A percentile compares a stretch with the other conserved stretches of the same genome.
Conservation (phyloP, 768 basidiomycete genomes). For the Mycena rebaudengoi region DNA sequence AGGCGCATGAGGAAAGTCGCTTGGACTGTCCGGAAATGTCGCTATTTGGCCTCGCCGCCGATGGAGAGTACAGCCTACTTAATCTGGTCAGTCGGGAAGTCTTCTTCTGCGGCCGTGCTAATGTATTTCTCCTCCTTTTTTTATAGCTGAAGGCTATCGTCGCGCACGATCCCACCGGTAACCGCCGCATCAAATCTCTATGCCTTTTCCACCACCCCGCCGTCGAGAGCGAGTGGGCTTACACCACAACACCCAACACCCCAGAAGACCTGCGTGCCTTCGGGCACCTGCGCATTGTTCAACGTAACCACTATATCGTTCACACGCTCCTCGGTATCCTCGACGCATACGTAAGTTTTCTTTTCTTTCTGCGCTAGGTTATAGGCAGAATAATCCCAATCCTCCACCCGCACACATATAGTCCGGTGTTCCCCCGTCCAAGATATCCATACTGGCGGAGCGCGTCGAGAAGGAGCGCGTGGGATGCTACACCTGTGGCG, state of each 20-base stretch:
- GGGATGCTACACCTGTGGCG: not conserved
- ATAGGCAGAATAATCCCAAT: not conserved
- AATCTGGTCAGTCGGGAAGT: not conserved
- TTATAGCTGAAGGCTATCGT: slow-evolving; percentile 5
- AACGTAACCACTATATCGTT: slow-evolving; percentile 7
- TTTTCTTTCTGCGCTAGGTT: no score
- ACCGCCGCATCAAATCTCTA: not conserved
- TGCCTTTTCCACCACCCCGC: not conserved
- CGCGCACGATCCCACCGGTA: slow-evolving; percentile 11
- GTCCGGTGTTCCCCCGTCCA: not conserved
- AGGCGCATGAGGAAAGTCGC: slow-evolving; percentile 7
- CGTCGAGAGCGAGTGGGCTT: not conserved
- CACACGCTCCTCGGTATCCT: not conserved
- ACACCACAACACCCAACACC: not conserved
- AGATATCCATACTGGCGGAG: not conserved
- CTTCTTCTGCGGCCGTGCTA: not conserved
- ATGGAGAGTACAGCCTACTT: not conserved
- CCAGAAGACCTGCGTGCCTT: not conserved
- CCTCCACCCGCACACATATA: not conserved
- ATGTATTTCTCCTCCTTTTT: not conserved
- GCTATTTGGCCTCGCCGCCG: not conserved
- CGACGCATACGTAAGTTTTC: slow-evolving; percentile 8
- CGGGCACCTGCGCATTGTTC: not conserved
- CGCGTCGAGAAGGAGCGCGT: not conserved
- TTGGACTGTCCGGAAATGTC: slow-evolving; percentile 14